Base-by-base conservation (phyloP, 441 rosid species). In the Populus hybrid region DNA sequence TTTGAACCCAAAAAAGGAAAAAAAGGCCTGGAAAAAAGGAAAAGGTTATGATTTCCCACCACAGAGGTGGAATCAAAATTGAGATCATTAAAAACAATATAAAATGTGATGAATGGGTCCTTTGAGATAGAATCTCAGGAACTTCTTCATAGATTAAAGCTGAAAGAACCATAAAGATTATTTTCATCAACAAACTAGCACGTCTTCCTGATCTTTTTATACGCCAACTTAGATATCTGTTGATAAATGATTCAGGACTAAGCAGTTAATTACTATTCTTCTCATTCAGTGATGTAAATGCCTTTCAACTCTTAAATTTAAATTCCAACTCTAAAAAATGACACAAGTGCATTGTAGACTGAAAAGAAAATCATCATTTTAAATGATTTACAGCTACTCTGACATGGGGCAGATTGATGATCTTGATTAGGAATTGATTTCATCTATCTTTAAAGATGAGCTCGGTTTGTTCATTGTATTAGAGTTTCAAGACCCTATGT, bases 131-230 rank as follows among this genome's bases (percentile, higher is more conserved):
- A 65, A 65, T 9, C 64, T 38, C 35, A n/a, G 31, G 31, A 45
- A 29, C 16, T 75, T 67, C 29, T 75, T 29, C 21, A 33, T n/a
- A 3, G 20, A 24, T 21, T 29, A 29, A 76, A 68, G n/a, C 36
- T 69, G 78, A 24, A 24, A 2, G 24, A 33, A 8, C 31, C 31
- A 3, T 29, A 29, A 29, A 29, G 31, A 29, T 29, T 0, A 29
- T 29, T 36, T 61, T 69, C 69, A 63, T 21, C 29, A 10, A 69
- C 40, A 76, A 64, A 61, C 40, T 68, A 76, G 26, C 61, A 76
- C 18, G 23, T 7, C 21, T 9, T 68, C 21, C 9, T 42, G 61
- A 68, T 23, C 7, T 9, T n/a, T 8, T 7, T 8, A 59, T n/a
- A 7, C 10, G 4, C 5, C 11, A 59, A 1, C 64, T 59, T n/a